phyloP scores from a whole-genome alignment of 2,329 filamentous ascomycete species.

The Colletotrichum karsti region DNA sequence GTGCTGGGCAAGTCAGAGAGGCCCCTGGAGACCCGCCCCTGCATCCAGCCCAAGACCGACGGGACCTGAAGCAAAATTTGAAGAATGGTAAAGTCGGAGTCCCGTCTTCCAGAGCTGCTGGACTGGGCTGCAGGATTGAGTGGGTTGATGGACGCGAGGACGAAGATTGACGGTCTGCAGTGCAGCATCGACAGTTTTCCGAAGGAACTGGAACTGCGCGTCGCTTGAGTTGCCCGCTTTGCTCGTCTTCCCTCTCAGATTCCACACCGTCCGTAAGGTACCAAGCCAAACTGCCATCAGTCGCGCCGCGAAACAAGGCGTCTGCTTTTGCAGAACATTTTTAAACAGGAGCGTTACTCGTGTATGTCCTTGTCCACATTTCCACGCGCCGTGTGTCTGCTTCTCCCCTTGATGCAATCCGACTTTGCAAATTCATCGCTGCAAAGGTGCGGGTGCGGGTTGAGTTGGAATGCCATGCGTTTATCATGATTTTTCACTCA shows the following conservation, averaged over 20 bases:
- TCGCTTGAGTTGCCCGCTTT: constrained; percentile 6
- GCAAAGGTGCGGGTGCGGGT: constrained; percentile 22
- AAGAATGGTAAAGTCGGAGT: constrained; percentile 10
- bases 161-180: constrained; percentile 15
- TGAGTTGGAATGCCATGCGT: constrained; percentile 22
- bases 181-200: constrained; percentile 18
- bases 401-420: constrained; percentile 18
- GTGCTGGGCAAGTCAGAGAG: constrained; percentile 18
- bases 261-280: background rate
- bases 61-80: background rate
- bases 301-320: constrained; percentile 25
- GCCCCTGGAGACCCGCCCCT: constrained; percentile 14
- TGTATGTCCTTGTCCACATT: constrained; percentile 28
- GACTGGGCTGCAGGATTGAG: background rate
- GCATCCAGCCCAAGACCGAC: background rate
- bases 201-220: constrained; percentile 10
- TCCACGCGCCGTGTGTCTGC: constrained; percentile 21
- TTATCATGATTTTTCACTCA: constrained; percentile 30
- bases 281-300: constrained; percentile 12
- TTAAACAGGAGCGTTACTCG: constrained; percentile 30
- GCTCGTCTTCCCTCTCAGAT: constrained; percentile 10
- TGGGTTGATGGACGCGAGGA: constrained; percentile 16
- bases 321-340: constrained; percentile 27
- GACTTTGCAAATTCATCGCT: constrained; percentile 31
- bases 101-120: background rate